Evolutionary conservation across 768 basidiomycete species (phyloP).

Genomic region (Saitozyma podzolica): DNA sequence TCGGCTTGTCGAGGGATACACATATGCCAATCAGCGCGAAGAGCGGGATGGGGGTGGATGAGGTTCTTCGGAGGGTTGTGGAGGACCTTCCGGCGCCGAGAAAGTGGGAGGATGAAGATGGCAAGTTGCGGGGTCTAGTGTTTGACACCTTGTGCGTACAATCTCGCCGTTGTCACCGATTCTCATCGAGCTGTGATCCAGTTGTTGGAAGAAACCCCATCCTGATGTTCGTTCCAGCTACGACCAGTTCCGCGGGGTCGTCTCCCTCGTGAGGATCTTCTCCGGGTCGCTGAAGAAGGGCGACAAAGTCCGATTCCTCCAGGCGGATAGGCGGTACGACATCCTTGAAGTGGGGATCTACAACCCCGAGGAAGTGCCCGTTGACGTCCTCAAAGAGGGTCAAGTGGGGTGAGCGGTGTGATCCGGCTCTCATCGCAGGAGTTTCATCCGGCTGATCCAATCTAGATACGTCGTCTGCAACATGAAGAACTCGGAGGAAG

Average conservation of each 20-base stretch:
- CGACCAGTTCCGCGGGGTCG: slow-evolving; percentile 93
- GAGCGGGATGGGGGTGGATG: slow-evolving; percentile 78
- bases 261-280: slow-evolving; percentile 81
- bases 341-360: slow-evolving; percentile 84
- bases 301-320: slow-evolving; percentile 81
- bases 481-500: slow-evolving; percentile 96
- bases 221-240: too few species aligned
- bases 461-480: slow-evolving; percentile 67
- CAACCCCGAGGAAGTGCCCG: slow-evolving; percentile 83
- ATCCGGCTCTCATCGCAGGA: background rate
- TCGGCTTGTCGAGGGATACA: slow-evolving; percentile 73
- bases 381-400: slow-evolving; percentile 53
- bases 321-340: slow-evolving; percentile 85
- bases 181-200: too few species aligned
- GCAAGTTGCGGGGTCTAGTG: slow-evolving; percentile 71
- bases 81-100: slow-evolving; percentile 86
- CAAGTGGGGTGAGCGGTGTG: slow-evolving; percentile 46
- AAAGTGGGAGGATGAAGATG: slow-evolving; percentile 66
- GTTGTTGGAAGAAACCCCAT: too few species aligned
- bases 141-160: slow-evolving; percentile 85
- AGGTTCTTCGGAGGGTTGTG: slow-evolving; percentile 75
- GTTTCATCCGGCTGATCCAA: too few species aligned
- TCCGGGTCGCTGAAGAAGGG: slow-evolving; percentile 84
- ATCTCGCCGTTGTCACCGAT: background rate
- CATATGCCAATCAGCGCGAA: slow-evolving; percentile 87